Conservation (phyloP, 768 basidiomycete species). For the Xerocomus brunneocitrinus region DNA sequence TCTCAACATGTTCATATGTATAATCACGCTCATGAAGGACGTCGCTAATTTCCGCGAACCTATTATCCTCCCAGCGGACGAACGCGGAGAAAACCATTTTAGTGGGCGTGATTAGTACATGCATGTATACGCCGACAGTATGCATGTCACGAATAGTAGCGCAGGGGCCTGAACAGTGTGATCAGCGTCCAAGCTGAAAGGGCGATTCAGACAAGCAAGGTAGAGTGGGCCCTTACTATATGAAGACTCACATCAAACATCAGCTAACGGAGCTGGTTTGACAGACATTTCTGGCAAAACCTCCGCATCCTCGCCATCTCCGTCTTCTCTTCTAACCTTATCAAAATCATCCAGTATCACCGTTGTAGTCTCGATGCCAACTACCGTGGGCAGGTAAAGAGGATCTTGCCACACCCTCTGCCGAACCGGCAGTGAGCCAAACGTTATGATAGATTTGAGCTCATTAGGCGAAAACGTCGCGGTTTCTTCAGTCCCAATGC, state of each 20-base stretch:
- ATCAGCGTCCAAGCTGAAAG: background rate
- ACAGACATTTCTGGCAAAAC: background rate
- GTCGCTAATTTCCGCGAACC: background rate
- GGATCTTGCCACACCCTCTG: background rate
- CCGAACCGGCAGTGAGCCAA: background rate
- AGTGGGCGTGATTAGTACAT: background rate
- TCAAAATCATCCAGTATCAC: background rate
- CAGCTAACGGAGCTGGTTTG: background rate
- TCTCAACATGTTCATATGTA: background rate
- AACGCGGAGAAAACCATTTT: background rate
- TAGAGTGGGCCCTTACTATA: background rate
- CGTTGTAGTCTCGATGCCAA: background rate
- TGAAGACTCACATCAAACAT: background rate
- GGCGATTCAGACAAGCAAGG: background rate
- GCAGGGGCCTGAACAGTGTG: background rate
- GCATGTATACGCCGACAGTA: background rate
- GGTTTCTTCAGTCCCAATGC: conserved; percentile 1
- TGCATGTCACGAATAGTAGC: background rate
- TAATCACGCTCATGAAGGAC: background rate
- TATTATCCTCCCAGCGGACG: background rate
- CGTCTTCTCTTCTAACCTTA: background rate
- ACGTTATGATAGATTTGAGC: background rate
- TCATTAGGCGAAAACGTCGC: background rate
- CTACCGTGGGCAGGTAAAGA: background rate
- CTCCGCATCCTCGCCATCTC: background rate